Evolutionary conservation across 78 protist genomes (phyloP).

Genomic region (Dictyostelium brefeldianum): DNA sequence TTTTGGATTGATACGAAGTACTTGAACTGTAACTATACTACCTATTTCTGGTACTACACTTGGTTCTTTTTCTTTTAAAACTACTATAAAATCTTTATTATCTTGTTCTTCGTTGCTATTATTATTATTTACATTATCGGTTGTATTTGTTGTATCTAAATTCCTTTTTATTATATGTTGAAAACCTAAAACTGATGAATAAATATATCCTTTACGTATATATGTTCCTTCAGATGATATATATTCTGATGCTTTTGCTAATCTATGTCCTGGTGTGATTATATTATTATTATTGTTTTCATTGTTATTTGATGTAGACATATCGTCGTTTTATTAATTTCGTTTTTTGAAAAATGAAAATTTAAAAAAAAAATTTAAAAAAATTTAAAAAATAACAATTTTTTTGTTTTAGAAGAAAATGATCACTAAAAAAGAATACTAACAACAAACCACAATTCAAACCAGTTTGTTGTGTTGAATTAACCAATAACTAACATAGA

Average conservation of each 20-base stretch:
- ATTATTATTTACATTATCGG: background rate
- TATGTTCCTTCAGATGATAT: slow-evolving; percentile 77
- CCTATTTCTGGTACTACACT: slow-evolving; percentile 80
- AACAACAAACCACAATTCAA: background rate
- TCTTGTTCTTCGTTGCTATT: background rate
- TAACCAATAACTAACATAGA: too few relatives aligned
- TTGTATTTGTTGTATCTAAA: background rate
- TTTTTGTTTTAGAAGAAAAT: too few relatives aligned
- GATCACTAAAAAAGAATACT: background rate
- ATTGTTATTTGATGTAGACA: background rate
- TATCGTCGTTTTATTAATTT: background rate
- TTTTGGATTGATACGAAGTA: slow-evolving; percentile 70
- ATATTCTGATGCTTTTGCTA: slow-evolving; percentile 47
- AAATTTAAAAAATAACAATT: background rate
- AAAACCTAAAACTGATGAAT: slow-evolving; percentile 73
- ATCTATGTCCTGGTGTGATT: slow-evolving; percentile 72
- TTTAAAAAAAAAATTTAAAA: background rate
- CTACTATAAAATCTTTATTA: slow-evolving; percentile 68
- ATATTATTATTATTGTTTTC: background rate
- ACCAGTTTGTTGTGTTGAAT: too few relatives aligned
- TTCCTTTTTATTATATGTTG: slow-evolving; percentile 38
- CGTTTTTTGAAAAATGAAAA: background rate
- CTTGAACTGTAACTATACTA: slow-evolving; percentile 84
- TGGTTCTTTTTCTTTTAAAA: slow-evolving; percentile 79
- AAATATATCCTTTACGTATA: slow-evolving; percentile 61